Base-by-base conservation (phyloP, 2,329 filamentous ascomycete species). In the Cercospora sp. region DNA sequence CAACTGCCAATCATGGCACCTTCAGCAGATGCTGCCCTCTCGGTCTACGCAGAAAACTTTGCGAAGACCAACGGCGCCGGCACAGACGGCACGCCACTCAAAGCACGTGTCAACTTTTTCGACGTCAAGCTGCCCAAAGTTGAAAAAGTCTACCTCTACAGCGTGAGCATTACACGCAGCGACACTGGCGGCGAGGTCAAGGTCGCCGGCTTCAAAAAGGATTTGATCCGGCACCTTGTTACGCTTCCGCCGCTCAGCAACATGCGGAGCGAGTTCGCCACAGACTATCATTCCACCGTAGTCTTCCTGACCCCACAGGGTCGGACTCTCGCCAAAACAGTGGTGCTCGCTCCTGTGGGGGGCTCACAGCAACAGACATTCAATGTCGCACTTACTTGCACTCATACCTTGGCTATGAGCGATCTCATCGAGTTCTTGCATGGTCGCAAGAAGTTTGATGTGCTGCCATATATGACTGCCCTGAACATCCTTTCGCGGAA, bases 401-500 rank as follows among this genome's bases (percentile, higher is more conserved):
- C 26, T 4, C 26, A 63, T 12, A 13, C 9, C 8, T 12, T 53
- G 16, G 1, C 7, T 0, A 51, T 18, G 28, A 53, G 23, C 8
- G 60, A 63, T n/a, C 42, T 63, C 26, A 12, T 36, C n/a, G 42
- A 33, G 5, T 53, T 18, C 8, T 13, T 30, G 10, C 8, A 10
- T 9, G 60, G 60, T 30, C 12, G 28, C 13, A 13, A 5, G 5
- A 42, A 10, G 10, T 23, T 23, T 1, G 42, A 63, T 26, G 18
- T 7, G 16, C 42, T 30, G 9, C 20, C 26, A 1, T 63, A 10
- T 7, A 23, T 63, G 26, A 33, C 10, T 2, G 60, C 64, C 1
- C 30, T 66, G 51, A 67, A 67, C 26, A 58, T 64, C 8, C 26
- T 69, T 13, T 59, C 60, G 2, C 40, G 60, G 20, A 53, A 63